These are phyloP conservation scores for Tetrahymena borealis DNA, from an alignment of 73 alveolate genomes.

Conservation along the genomic window DNA sequence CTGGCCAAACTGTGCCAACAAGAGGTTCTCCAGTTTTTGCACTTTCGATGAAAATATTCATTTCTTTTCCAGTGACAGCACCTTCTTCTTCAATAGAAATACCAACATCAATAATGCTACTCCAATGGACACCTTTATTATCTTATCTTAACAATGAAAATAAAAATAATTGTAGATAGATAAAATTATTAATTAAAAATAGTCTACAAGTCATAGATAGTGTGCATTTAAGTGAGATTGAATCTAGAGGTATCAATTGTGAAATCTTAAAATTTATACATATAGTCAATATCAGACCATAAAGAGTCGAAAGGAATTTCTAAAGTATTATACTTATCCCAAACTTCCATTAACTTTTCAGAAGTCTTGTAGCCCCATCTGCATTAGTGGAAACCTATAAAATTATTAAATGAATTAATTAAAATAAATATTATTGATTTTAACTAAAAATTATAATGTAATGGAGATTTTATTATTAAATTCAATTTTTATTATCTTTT, in stretches of 20 bases:
- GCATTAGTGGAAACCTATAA: constrained; percentile 88
- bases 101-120: constrained; percentile 90
- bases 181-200: too few relatives aligned
- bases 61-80: constrained; percentile 44
- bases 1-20: constrained; percentile 86
- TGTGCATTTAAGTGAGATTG: background rate
- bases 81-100: constrained; percentile 53
- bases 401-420: background rate
- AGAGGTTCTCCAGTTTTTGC: constrained; percentile 26
- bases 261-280: constrained; percentile 78
- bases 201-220: constrained; percentile 46
- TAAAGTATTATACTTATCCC: constrained; percentile 51
- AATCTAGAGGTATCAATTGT: constrained; percentile 49
- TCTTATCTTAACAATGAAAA: too few relatives aligned
- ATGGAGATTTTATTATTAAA: too few relatives aligned
- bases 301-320: constrained; percentile 87
- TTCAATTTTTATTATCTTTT: too few relatives aligned
- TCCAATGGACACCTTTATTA: constrained; percentile 56
- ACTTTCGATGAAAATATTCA: constrained; percentile 41
- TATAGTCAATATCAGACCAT: constrained; percentile 97
- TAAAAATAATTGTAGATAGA: too few relatives aligned
- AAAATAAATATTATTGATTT: background rate
- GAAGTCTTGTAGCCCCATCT: constrained; percentile 89
- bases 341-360: constrained; percentile 48
- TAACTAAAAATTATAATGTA: background rate